phyloP scores from a whole-genome alignment of 805 yeast species.

The Sporopachydermia quercuum region DNA sequence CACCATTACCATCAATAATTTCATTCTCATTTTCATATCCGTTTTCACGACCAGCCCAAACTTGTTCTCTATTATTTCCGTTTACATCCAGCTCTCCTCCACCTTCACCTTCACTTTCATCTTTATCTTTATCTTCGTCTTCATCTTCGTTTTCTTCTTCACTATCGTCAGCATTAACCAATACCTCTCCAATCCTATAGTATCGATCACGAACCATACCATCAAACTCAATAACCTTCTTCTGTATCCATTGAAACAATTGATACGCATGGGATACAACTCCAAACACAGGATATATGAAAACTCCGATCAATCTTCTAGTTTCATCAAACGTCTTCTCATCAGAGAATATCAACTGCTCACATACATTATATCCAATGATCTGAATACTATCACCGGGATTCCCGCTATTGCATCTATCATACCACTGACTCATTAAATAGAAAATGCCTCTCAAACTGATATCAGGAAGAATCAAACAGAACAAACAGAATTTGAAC shows the following conservation, averaged over 20 bases:
- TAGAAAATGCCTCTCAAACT: not conserved
- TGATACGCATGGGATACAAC: not conserved
- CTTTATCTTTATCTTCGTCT: not conserved
- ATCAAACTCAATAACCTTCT: not conserved
- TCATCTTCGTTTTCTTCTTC: not conserved
- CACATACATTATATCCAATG: constrained; percentile 59
- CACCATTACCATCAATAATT: not conserved
- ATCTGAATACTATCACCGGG: constrained; percentile 27
- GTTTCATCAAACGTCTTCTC: not conserved
- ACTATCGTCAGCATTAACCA: not conserved
- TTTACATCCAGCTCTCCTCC: not conserved
- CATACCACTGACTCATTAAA: not conserved
- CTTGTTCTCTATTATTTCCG: not conserved
- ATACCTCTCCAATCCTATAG: not conserved
- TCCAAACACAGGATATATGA: not conserved
- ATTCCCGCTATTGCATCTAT: not conserved
- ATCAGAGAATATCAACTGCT: not conserved
- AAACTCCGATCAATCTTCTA: not conserved
- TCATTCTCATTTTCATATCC: not conserved
- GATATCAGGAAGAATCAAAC: not conserved
- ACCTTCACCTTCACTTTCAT: not conserved
- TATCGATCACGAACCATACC: not conserved
- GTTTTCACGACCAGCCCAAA: not conserved
- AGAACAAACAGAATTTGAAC: not conserved
- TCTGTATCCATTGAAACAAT: not conserved